phyloP scores from a whole-genome alignment of 1,284 basidiomycete genomes.

The Cutaneotrichosporon dermatis region DNA sequence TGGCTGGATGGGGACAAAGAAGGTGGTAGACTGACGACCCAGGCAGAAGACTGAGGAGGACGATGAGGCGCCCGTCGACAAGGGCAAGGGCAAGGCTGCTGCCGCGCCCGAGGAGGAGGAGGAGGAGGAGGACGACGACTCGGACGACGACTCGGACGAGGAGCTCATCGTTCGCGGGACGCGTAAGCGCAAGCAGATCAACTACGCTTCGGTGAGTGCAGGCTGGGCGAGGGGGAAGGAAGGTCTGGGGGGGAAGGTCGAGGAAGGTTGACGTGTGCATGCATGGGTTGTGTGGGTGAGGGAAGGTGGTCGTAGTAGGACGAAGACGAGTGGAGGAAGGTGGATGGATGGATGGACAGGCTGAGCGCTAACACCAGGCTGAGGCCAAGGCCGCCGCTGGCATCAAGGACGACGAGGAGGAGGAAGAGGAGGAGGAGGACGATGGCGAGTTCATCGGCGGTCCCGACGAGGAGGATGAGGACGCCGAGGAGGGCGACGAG shows the following conservation, averaged over 20 bases:
- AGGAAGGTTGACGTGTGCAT: not conserved
- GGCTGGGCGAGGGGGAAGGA: not conserved
- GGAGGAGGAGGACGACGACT: constrained; percentile 23
- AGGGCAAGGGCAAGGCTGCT: constrained; percentile 32
- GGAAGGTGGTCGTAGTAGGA: not conserved
- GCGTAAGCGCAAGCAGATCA: constrained; percentile 29
- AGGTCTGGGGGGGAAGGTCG: not conserved
- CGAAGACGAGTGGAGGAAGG: not conserved
- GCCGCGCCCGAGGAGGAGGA: constrained; percentile 17
- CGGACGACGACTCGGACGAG: constrained; percentile 30
- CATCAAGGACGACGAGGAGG: constrained; percentile 20
- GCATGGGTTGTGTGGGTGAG: not conserved
- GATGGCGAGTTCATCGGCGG: constrained; percentile 25
- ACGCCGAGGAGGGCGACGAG: constrained; percentile 19
- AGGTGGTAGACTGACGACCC: not conserved
- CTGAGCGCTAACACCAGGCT: constrained; percentile 21
- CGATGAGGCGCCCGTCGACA: constrained; percentile 13
- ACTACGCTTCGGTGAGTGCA: constrained; percentile 36
- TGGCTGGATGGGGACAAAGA: not conserved
- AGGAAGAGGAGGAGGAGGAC: constrained; percentile 24
- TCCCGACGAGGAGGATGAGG: constrained; percentile 23
- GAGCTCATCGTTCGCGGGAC: constrained; percentile 29
- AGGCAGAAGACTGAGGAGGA: constrained; percentile 26
- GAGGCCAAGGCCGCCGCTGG: constrained; percentile 39
- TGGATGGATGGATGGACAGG: not conserved